Percentiles rank a stretch among this genome's conserved stretches.
Evolutionary conservation across 1,284 basidiomycete genomes (phyloP).

Genomic region (Apiotrichum laibachii): DNA sequence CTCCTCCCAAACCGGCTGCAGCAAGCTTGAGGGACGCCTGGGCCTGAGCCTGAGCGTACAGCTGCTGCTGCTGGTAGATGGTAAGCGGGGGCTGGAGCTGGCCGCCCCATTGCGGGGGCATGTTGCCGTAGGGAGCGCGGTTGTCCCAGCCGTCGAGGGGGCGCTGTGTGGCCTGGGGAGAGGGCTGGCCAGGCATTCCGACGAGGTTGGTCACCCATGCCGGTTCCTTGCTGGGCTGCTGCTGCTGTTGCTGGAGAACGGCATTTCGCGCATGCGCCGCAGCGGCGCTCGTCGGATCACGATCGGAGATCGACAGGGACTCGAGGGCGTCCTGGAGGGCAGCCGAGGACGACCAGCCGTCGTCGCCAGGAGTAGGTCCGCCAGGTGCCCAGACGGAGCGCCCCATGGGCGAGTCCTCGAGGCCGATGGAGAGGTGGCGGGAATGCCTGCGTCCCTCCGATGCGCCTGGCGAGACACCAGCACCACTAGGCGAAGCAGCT

Average conservation of each 20-base stretch:
- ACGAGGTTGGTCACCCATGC: slow-evolving; percentile 48
- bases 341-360: slow-evolving; percentile 34
- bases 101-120: slow-evolving; percentile 9
- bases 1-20: slow-evolving; percentile 14
- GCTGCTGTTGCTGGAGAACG: background rate
- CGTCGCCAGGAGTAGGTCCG: slow-evolving; percentile 23
- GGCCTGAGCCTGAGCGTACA: slow-evolving; percentile 14
- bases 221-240: slow-evolving; percentile 32
- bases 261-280: background rate
- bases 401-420: slow-evolving; percentile 40
- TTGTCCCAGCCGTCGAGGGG: slow-evolving; percentile 20
- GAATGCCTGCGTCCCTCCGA: slow-evolving; percentile 13
- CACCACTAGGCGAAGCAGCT: slow-evolving; percentile 18
- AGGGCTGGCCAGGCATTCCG: slow-evolving; percentile 34
- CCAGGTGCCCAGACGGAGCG: slow-evolving; percentile 41
- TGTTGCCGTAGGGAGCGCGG: slow-evolving; percentile 6
- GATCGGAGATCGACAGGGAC: slow-evolving; percentile 20
- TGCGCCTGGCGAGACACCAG: slow-evolving; percentile 6
- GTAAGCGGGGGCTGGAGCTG: slow-evolving; percentile 17
- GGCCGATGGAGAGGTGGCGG: slow-evolving; percentile 16
- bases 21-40: slow-evolving; percentile 22
- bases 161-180: slow-evolving; percentile 24
- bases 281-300: slow-evolving; percentile 15
- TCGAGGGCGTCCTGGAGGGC: slow-evolving; percentile 47
- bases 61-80: slow-evolving; percentile 29